These are phyloP conservation scores for Withania somnifera DNA, from an alignment of 305 asterid genomes.

Conservation along the genomic window DNA sequence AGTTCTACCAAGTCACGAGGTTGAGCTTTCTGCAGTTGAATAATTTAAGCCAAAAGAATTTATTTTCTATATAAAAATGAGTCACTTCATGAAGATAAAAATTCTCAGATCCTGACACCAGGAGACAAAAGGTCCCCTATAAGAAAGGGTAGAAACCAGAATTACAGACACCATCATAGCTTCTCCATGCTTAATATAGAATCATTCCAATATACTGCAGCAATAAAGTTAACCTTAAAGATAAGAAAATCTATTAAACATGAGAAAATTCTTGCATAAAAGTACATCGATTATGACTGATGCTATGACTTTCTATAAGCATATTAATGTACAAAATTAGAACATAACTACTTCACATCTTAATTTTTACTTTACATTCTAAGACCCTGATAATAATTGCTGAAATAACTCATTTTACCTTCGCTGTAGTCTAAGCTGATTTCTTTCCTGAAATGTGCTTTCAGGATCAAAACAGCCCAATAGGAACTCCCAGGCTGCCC, in stretches of 20 bases:
- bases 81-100: neutral
- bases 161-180: neutral
- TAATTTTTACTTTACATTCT: neutral
- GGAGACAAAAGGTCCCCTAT: neutral
- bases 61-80: neutral
- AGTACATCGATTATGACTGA: neutral
- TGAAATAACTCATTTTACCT: conserved; percentile 40
- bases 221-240: neutral
- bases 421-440: conserved; percentile 48
- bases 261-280: neutral
- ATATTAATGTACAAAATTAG: neutral
- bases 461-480: conserved; percentile 92
- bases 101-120: neutral
- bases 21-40: neutral
- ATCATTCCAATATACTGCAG: neutral
- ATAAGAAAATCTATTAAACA: neutral
- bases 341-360: neutral
- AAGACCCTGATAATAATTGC: neutral
- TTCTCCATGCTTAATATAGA: neutral
- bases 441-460: conserved; percentile 65
- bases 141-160: neutral
- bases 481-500: conserved; percentile 91
- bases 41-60: neutral
- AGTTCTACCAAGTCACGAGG: neutral
- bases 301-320: neutral